These are phyloP conservation scores for Pezicula neosporulosa DNA, from an alignment of 2,329 filamentous ascomycete genomes.

Conservation along the genomic window DNA sequence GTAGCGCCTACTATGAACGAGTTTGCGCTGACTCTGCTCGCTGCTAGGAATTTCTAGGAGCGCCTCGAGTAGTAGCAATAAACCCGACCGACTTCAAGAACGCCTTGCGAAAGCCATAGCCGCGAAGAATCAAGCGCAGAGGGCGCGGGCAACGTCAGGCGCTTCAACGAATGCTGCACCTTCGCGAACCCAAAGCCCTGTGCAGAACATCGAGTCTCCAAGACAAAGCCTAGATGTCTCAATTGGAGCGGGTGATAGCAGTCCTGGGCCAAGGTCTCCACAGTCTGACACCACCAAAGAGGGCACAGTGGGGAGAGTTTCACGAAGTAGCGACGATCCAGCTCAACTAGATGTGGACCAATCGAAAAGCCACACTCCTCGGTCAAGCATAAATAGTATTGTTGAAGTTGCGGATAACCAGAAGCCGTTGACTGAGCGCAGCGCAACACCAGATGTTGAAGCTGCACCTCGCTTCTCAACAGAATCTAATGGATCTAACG, in stretches of 20 bases:
- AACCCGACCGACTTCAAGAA: constrained; percentile 84
- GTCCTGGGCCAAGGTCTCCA: neutral
- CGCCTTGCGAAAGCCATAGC: constrained; percentile 84
- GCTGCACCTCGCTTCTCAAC: constrained; percentile 18
- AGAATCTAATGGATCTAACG: constrained; percentile 22
- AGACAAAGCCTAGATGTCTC: constrained; percentile 41
- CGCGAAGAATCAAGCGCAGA: constrained; percentile 53
- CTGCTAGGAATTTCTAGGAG: constrained; percentile 53
- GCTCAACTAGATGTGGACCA: neutral
- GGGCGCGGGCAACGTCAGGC: constrained; percentile 38
- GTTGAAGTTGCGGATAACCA: neutral
- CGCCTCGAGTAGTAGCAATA: constrained; percentile 57
- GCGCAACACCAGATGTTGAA: constrained; percentile 14
- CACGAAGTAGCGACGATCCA: too few species aligned
- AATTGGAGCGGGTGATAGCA: constrained; percentile 9
- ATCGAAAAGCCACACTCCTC: too few species aligned
- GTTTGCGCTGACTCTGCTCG: neutral
- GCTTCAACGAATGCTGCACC: constrained; percentile 43
- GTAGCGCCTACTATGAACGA: neutral
- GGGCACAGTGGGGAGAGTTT: too few species aligned
- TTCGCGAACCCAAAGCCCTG: constrained; percentile 51
- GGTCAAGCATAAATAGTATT: too few species aligned
- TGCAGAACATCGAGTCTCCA: constrained; percentile 37
- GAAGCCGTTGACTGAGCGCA: constrained; percentile 6
- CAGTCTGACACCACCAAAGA: too few species aligned